A percentile compares a stretch with the other conserved stretches of the same genome.
Conservation (phyloP, 257 asterid genomes). For the Cruciata laevipes region DNA sequence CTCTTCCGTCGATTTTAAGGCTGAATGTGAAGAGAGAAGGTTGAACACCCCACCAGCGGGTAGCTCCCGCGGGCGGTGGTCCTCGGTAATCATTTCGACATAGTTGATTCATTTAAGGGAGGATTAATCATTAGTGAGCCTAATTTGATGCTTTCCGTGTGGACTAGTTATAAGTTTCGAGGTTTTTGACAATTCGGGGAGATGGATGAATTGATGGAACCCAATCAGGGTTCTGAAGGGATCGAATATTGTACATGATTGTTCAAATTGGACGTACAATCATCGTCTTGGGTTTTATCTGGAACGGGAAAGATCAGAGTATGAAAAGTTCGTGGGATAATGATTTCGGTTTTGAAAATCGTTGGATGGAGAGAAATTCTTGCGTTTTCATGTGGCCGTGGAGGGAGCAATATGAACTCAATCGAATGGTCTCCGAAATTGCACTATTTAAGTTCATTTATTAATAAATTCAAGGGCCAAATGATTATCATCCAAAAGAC, state of each 20-base stretch:
- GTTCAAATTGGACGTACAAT: not conserved
- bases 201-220: not conserved
- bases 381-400: not conserved
- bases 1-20: not conserved
- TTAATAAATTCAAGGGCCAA: not conserved
- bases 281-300: not conserved
- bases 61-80: not conserved
- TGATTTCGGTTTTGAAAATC: not conserved
- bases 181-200: too few relatives aligned
- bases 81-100: slow-evolving; percentile 9
- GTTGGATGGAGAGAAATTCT: not conserved
- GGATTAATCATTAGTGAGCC: not conserved
- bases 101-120: not conserved
- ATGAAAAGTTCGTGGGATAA: not conserved
- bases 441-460: not conserved
- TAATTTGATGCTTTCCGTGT: not conserved
- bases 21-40: not conserved
- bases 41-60: not conserved
- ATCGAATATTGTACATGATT: not conserved
- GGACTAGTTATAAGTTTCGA: not conserved
- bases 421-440: not conserved
- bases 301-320: not conserved
- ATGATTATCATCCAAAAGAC: not conserved
- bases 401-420: slow-evolving; percentile 1
- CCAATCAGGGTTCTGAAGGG: not conserved